phyloP scores from a whole-genome alignment of 352 stramenopile species.

The Thalassiosira delicatula region DNA sequence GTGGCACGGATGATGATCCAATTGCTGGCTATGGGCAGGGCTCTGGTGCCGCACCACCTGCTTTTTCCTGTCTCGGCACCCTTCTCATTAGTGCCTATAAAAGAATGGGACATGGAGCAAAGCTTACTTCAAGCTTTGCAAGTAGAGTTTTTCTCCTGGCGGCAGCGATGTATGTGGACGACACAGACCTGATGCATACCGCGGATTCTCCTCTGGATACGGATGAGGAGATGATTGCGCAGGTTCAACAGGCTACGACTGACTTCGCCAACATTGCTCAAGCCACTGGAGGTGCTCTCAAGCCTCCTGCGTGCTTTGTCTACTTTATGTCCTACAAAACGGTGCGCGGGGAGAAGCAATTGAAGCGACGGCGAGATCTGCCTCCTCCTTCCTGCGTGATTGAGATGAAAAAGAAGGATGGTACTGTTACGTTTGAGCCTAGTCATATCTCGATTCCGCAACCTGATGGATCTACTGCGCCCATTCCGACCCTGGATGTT shows the following conservation, averaged over 20 bases:
- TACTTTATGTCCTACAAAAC: constrained; percentile 34
- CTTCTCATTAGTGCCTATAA: background rate
- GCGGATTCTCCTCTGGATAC: background rate
- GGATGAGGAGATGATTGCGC: background rate
- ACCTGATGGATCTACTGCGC: constrained; percentile 3
- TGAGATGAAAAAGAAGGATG: background rate
- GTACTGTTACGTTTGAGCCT: background rate
- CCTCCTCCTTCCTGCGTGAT: background rate
- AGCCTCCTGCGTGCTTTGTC: constrained; percentile 14
- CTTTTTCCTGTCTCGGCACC: background rate
- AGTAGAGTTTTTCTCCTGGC: background rate
- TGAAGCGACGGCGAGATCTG: background rate
- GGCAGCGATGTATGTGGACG: background rate
- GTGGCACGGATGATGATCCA: background rate
- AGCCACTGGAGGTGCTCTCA: constrained; percentile 33
- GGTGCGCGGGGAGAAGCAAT: background rate
- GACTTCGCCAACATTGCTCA: constrained; percentile 9
- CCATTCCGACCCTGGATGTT: constrained; percentile 18
- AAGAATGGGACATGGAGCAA: background rate
- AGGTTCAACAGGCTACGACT: background rate
- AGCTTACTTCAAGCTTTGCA: background rate
- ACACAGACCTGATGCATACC: constrained; percentile 21
- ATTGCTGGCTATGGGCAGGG: background rate
- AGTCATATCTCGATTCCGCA: constrained; percentile 26
- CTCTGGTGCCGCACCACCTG: constrained; percentile 5